A percentile compares a stretch with the other conserved stretches of the same genome.
These are phyloP conservation scores for Gremmenia infestans DNA, from an alignment of 2,329 filamentous ascomycete species.

Conservation along the genomic window DNA sequence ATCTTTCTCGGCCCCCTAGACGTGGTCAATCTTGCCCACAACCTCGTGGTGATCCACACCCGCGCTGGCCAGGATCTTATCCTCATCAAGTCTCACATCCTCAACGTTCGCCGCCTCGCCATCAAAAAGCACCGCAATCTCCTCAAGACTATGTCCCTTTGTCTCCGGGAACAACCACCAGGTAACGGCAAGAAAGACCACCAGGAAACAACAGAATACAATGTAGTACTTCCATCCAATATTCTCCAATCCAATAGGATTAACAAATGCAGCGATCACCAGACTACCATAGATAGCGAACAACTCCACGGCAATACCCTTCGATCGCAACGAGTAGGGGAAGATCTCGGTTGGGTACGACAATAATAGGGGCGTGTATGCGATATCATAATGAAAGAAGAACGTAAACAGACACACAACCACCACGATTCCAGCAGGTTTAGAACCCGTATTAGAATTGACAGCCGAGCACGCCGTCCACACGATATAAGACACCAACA, in stretches of 20 bases:
- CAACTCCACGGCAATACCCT: constrained; percentile 17
- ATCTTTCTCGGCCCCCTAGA: background rate
- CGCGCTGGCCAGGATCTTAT: background rate
- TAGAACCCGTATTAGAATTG: constrained; percentile 41
- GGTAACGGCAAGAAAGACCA: constrained; percentile 7
- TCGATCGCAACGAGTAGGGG: constrained; percentile 48
- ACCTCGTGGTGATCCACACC: background rate
- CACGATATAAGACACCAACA: constrained; percentile 25
- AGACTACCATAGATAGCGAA: constrained; percentile 8
- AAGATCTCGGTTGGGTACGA: constrained; percentile 55
- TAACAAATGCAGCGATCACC: constrained; percentile 32
- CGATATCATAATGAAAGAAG: constrained; percentile 55
- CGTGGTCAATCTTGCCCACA: background rate
- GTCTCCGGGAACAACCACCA: constrained; percentile 34
- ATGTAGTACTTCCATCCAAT: constrained; percentile 38
- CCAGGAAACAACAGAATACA: constrained; percentile 32
- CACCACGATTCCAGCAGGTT: constrained; percentile 45
- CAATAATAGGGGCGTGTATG: constrained; percentile 53
- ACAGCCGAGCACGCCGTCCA: constrained; percentile 39
- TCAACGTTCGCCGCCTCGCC: background rate
- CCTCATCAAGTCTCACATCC: background rate
- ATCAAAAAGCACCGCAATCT: constrained; percentile 32
- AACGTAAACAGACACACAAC: constrained; percentile 57
- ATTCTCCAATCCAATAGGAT: constrained; percentile 35
- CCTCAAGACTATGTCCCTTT: constrained; percentile 36